Conservation (phyloP, 306 rosid species). For the Pyrus pyrifolia region DNA sequence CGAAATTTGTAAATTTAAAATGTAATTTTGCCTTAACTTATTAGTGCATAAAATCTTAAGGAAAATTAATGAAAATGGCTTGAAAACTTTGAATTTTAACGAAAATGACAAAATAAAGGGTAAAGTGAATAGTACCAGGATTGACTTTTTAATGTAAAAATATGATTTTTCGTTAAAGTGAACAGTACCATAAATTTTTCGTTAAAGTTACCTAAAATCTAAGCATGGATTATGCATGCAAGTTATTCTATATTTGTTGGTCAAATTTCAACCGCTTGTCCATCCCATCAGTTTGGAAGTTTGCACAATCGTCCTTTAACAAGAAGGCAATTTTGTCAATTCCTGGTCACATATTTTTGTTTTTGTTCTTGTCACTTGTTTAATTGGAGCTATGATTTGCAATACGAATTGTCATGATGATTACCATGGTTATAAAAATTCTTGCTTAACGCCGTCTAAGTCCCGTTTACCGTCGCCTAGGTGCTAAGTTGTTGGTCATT, state of each 20-base stretch:
- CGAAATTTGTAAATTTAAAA: background rate
- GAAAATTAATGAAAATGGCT: no score
- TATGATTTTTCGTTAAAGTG: no score
- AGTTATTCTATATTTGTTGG: background rate
- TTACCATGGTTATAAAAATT: background rate
- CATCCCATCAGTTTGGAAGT: background rate
- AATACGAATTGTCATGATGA: background rate
- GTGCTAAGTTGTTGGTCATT: no score
- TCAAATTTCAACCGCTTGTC: conserved; percentile 5
- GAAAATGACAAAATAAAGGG: no score
- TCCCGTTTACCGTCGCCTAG: fast-evolving
- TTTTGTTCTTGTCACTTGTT: background rate
- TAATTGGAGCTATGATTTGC: background rate
- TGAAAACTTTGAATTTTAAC: no score
- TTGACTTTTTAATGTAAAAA: no score
- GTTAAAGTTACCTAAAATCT: no score
- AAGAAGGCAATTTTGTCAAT: background rate
- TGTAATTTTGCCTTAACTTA: background rate
- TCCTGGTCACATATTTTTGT: background rate
- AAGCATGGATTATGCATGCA: background rate
- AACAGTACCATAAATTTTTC: no score
- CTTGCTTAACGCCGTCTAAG: fast-evolving
- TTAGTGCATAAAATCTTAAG: no score
- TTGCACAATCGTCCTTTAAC: background rate
- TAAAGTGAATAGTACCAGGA: no score